These are phyloP conservation scores for Rhodotorula toruloides DNA, from an alignment of 768 basidiomycete species.

Conservation along the genomic window DNA sequence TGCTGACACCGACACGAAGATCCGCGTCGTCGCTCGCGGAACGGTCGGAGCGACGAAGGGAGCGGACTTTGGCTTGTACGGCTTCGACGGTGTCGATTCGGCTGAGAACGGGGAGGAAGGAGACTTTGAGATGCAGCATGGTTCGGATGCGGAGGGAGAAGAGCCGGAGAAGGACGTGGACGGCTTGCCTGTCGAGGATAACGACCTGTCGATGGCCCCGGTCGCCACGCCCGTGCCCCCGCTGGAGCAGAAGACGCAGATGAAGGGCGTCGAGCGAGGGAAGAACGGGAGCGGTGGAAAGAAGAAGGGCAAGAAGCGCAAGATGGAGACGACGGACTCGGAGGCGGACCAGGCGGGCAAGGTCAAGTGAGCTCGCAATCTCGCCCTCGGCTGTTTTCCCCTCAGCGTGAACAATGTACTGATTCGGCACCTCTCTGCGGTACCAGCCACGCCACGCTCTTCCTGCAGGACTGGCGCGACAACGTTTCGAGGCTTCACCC, in stretches of 20 bases:
- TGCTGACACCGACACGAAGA: no score
- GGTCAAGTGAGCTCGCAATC: background rate
- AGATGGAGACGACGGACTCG: background rate
- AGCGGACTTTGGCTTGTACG: no score
- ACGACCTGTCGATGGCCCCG: no score
- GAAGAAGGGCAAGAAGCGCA: background rate
- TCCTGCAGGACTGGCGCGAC: conserved; percentile 3
- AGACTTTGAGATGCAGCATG: no score
- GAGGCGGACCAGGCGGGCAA: background rate
- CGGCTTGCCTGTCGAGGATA: no score
- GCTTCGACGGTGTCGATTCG: no score
- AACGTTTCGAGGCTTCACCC: conserved; percentile 2
- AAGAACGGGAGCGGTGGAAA: background rate
- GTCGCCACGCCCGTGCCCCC: no score
- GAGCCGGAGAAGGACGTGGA: no score
- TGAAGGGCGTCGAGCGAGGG: background rate
- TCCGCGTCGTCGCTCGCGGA: no score
- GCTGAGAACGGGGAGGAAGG: no score
- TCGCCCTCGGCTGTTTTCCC: background rate
- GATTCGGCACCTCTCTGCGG: background rate
- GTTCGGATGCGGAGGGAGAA: no score
- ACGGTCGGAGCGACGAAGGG: no score
- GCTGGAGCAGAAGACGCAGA: background rate
- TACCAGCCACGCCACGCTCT: background rate
- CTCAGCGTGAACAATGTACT: background rate